phyloP scores from a whole-genome alignment of 164 flowering plant species.

The Liriodendron chinense region DNA sequence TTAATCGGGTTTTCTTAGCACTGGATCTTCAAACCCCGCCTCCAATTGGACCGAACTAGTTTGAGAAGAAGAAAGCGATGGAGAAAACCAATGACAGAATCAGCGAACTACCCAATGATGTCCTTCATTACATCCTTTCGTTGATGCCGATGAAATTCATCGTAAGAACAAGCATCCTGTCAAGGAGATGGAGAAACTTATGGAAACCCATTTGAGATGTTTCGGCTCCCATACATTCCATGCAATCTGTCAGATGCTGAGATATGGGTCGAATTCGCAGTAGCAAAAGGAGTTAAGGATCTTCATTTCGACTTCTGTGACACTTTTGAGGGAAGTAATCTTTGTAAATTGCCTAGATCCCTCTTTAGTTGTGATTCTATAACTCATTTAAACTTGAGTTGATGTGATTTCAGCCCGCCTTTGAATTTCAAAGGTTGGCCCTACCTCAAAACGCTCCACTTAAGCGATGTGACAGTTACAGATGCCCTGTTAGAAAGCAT shows the following conservation, averaged over 20 bases:
- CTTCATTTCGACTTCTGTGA: too few species aligned
- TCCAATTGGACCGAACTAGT: too few species aligned
- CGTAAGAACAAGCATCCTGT: slow-evolving; percentile 9
- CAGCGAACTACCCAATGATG: slow-evolving; percentile 6
- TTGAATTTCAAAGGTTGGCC: background rate
- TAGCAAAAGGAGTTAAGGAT: background rate
- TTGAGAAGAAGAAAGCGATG: too few species aligned
- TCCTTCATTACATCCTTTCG: too few species aligned
- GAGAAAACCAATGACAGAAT: slow-evolving; percentile 2
- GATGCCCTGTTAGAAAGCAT: background rate
- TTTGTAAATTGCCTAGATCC: background rate
- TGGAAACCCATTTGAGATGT: background rate
- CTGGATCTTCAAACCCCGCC: too few species aligned
- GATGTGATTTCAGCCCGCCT: background rate
- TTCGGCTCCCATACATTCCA: background rate
- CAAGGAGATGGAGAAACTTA: slow-evolving; percentile 13
- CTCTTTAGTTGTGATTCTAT: slow-evolving; percentile 7
- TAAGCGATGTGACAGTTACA: background rate
- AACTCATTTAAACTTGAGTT: background rate
- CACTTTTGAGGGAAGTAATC: too few species aligned
- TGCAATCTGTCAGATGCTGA: background rate
- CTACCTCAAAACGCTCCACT: background rate
- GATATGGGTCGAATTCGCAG: slow-evolving; percentile 8
- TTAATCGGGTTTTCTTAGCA: too few species aligned
- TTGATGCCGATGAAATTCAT: background rate